Evolutionary conservation across 1,284 basidiomycete genomes (phyloP), one percentile per base, ranked within the genome.

Genomic region (Mycena citricolor): DNA sequence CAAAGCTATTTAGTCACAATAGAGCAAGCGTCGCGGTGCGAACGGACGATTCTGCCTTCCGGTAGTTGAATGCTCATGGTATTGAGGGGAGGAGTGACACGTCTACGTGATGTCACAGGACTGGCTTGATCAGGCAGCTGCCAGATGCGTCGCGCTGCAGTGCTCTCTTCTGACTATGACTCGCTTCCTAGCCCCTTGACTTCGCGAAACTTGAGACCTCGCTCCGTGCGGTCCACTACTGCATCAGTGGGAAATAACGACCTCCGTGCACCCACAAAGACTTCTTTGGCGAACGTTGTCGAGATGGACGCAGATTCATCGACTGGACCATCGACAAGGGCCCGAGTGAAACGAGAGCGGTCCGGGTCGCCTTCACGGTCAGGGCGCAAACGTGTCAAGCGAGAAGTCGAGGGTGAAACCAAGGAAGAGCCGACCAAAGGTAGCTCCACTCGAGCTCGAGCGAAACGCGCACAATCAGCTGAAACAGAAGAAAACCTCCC

Each of bases 21-120:
- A 37, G 17, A 32, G 24, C 45, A 5, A 23, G 24, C 7, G 12
- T 13, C 19, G 7, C 36, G 8, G 21, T n/a, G 16, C 17, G n/a
- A 29, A 32, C 34, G 17, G 24, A 54, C 51, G 34, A 54, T 54
- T 20, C 39, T 47, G 22, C 51, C 51, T 35, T 54, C 45, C 12
- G 36, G 36, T 13, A 38, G 29, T 8, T 8, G 25, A 26, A 40
- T 35, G 22, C 46, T 47, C 43, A 45, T 45, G 11, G 28, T 42
- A n/a, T n/a, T n/a, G n/a, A n/a, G n/a, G n/a, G n/a, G n/a, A n/a
- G n/a, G n/a, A n/a, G n/a, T n/a, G n/a, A n/a, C n/a, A n/a, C n/a
- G n/a, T n/a, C n/a, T n/a, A n/a, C n/a, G n/a, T n/a, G n/a, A n/a
- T n/a, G n/a, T n/a, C n/a, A n/a, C n/a, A n/a, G n/a, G n/a, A n/a